Conservation (phyloP, 179 eudicot species). For the Carnegiea gigantea region DNA sequence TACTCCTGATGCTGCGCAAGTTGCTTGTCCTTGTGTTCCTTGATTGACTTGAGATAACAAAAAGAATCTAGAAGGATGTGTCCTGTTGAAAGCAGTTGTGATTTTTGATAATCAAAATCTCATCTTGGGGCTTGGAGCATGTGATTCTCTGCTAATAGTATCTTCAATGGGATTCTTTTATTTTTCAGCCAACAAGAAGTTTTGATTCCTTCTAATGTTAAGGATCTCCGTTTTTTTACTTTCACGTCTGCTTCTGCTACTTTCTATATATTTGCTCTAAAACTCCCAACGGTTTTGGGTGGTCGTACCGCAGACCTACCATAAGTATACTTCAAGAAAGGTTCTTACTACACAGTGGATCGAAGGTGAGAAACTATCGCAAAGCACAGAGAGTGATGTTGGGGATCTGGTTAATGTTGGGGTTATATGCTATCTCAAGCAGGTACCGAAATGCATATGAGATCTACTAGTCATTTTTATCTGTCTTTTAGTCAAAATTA, state of each 20-base stretch:
- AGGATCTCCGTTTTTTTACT: background rate
- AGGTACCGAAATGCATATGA: constrained; percentile 45
- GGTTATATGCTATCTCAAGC: constrained; percentile 99
- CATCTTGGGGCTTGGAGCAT: too few species aligned
- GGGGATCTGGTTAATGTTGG: constrained; percentile 98
- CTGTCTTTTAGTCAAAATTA: background rate
- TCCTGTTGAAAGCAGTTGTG: too few species aligned
- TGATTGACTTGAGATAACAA: too few species aligned
- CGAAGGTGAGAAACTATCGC: constrained; percentile 97
- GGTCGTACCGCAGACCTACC: constrained; percentile 82
- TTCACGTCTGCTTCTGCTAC: too few species aligned
- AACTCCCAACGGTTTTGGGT: constrained; percentile 51
- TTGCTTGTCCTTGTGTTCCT: too few species aligned
- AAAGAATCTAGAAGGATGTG: too few species aligned
- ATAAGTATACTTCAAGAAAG: constrained; percentile 88
- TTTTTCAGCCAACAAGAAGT: background rate
- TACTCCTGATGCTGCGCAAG: too few species aligned
- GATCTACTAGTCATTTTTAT: constrained; percentile 10
- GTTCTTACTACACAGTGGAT: constrained; percentile 96
- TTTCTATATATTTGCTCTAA: background rate
- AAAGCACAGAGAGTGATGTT: constrained; percentile 94
- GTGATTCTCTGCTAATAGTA: too few species aligned
- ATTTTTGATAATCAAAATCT: too few species aligned
- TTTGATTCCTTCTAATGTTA: background rate
- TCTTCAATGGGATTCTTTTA: too few species aligned